Conservation (phyloP, 345 rosid genomes). For the Abelmoschus esculentus region DNA sequence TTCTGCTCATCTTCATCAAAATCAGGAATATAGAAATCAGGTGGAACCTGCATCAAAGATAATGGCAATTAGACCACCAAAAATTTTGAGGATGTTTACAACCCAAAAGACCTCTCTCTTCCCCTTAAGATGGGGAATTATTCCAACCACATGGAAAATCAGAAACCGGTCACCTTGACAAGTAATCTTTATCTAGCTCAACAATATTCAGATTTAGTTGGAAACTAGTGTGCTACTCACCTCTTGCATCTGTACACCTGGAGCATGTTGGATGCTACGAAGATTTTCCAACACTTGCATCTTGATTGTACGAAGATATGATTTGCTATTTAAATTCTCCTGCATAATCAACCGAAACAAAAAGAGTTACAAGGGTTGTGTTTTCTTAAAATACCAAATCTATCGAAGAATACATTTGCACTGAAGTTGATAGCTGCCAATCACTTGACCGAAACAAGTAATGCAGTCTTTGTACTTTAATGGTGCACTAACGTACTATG, state of each 20-base stretch:
- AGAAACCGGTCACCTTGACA: neutral
- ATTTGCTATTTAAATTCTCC: constrained; percentile 88
- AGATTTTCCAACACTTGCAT: constrained; percentile 86
- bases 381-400: neutral
- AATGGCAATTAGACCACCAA: neutral
- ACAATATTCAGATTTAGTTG: neutral
- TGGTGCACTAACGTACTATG: constrained; percentile 44
- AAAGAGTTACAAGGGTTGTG: neutral
- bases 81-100: neutral
- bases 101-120: neutral
- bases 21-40: constrained; percentile 89
- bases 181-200: neutral
- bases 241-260: constrained; percentile 97
- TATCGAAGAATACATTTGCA: neutral
- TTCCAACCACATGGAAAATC: neutral
- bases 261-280: constrained; percentile 87
- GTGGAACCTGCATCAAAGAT: constrained; percentile 62
- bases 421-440: constrained; percentile 1
- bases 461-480: neutral
- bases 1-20: constrained; percentile 86
- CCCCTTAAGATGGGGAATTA: too few relatives aligned
- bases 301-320: constrained; percentile 77
- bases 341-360: constrained; percentile 30
- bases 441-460: neutral
- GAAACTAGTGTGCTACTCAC: constrained; percentile 27